Base-by-base conservation (phyloP, 192 early-diverging fungal genomes). In the Dissophora ornata region DNA sequence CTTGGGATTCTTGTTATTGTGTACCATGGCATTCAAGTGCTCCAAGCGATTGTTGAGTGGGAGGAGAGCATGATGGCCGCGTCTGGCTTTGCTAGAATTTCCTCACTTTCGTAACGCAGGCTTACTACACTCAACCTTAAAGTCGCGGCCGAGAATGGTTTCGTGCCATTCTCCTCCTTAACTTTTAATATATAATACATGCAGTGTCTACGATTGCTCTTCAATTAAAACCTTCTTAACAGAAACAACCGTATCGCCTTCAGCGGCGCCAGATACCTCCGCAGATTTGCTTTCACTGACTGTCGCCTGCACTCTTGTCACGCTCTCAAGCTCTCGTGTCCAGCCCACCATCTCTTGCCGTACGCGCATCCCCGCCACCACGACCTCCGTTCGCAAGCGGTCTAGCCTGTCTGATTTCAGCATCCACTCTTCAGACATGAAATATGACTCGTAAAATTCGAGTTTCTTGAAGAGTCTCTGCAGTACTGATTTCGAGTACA, bases 401-500 rank as follows among this genome's bases (percentile, higher is more conserved):
- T 77, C 73, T 24, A 75, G 49, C 22, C 57, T 42, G 25, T 65
- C 57, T 3, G 71, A 53, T 28, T 60, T 55, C 25, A 46, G 10
- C 4, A 75, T 26, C 50, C 44, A 48, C 28, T 62, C 51, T 33
- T 67, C 58, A 5, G 64, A 61, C 38, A 62, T 2, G 34, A 77
- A 30, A 26, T 67, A 77, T 10, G 73, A 77, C 40, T 67, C 65
- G 16, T 77, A 77, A 33, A 77, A 77, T 53, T 77, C 73, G 1
- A 77, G 64, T 40, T 77, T 77, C 18, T 77, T 77, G 21, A 57
- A 50, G 18, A 77, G 38, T 3, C 73, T 56, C 1, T 47, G 42
- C 33, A 77, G 30, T 13, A 18, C n/a, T 8, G 64, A 50, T 51
- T 77, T 77, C 15, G 57, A 34, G 46, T 26, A 67, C 13, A 62